Evolutionary conservation across 2,329 filamentous ascomycete species (phyloP), one percentile per base, ranked within the genome.

Genomic region (Cladosporium cucumerinum): DNA sequence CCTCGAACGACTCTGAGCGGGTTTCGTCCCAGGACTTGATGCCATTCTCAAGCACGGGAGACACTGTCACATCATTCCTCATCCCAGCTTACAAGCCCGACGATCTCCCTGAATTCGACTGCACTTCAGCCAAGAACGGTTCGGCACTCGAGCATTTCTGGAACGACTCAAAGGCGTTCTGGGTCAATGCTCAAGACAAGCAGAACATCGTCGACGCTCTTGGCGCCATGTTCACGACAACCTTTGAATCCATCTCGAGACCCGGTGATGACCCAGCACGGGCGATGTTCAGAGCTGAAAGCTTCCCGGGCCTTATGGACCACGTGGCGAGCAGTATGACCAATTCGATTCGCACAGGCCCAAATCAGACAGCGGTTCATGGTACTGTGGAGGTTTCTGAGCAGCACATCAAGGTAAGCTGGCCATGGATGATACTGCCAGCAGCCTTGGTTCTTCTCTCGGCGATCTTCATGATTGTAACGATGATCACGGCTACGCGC

Each of bases 1-100:
- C 26, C 7, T 4, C 51, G 3, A 21, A 54, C 11, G 28, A n/a
- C 26, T 32, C 28, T 5, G 51, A 32, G 16, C 25, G 26, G 49
- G 49, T 10, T 18, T 18, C 49, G 4, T 3, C 16, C 1, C 14
- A 0, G 4, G 25, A 11, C 25, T n/a, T 30, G 16, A 54, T 54
- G 51, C 26, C 51, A 11, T 54, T 54, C 51, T 54, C 51, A n/a
- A 32, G 51, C 51, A 54, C 51, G n/a, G 51, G 51, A n/a, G 51
- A 54, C n/a, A 21, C 16, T 3, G 16, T 54, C 5, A 54, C 51
- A 21, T 54, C 51, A 1, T 28, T 54, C 51, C 16, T 54, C 51
- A 12, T 54, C 16, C 51, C 51, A 32, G 51, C 7, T 5, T 32
- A n/a, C 26, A 54, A 54, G 26, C 5, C 51, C 18, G 16, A 54